Evolutionary conservation across 768 basidiomycete genomes (phyloP).

Genomic region (Serendipita indica): DNA sequence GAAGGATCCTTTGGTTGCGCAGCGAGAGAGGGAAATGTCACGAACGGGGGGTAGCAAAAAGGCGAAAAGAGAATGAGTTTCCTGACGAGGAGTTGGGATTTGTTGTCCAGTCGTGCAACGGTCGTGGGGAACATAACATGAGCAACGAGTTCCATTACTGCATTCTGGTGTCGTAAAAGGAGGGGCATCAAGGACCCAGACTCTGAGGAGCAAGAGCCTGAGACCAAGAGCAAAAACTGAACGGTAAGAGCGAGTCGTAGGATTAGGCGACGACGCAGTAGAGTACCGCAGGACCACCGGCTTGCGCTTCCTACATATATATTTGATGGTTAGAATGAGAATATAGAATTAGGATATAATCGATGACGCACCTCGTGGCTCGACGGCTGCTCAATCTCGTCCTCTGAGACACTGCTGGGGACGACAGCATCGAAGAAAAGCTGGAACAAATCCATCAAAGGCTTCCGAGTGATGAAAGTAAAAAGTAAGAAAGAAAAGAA

Average conservation of each 20-base stretch:
- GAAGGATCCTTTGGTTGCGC: neutral
- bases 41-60: neutral
- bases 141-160: neutral
- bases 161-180: too few relatives aligned
- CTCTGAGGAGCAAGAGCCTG: neutral
- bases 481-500: neutral
- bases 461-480: slow-evolving; percentile 1
- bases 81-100: neutral
- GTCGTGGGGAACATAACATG: neutral
- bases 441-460: slow-evolving; percentile 6
- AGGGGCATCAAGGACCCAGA: neutral
- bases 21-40: neutral
- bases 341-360: too few relatives aligned
- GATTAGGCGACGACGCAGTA: neutral
- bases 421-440: neutral
- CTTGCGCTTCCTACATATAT: too few relatives aligned
- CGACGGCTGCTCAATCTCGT: slow-evolving; percentile 3
- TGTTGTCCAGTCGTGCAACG: slow-evolving; percentile 1
- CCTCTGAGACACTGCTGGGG: slow-evolving; percentile 1
- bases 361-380: neutral
- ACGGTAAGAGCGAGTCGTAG: neutral
- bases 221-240: neutral
- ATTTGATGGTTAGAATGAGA: too few relatives aligned
- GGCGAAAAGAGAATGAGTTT: neutral
- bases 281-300: too few relatives aligned